phyloP scores from a whole-genome alignment of 257 asterid species.

The Solanum etuberosum region DNA sequence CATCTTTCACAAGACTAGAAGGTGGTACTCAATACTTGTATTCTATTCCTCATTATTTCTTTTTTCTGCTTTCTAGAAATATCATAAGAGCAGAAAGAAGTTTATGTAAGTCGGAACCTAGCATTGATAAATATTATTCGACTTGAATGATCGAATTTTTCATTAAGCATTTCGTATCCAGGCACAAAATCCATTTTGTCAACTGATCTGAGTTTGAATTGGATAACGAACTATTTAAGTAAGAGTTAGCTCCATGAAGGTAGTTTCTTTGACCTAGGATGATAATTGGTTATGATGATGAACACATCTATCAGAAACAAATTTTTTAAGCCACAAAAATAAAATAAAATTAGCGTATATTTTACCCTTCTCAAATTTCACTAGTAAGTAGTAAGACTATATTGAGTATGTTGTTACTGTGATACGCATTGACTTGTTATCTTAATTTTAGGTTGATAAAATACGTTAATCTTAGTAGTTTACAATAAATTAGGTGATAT shows the following conservation, averaged over 20 bases:
- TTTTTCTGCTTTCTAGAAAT: no score
- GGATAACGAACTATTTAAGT: no score
- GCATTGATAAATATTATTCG: not conserved
- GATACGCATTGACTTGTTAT: not conserved
- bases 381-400: no score
- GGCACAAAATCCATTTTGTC: no score
- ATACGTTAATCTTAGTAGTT: not conserved
- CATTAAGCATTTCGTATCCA: not conserved
- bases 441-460: not conserved
- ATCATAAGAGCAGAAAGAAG: no score
- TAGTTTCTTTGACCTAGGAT: not conserved
- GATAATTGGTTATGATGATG: not conserved
- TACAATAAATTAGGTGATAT: not conserved
- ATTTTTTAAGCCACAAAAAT: fast-evolving
- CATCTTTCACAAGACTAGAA: not conserved
- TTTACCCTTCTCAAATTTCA: no score
- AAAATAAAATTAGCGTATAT: no score
- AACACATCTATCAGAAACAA: not conserved
- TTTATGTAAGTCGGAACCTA: not conserved
- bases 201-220: no score
- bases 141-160: not conserved
- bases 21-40: not conserved
- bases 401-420: not conserved
- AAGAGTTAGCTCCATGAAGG: not conserved
- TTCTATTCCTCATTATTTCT: not conserved